Evolutionary conservation across 2,329 filamentous ascomycete genomes (phyloP), one percentile per base, ranked within the genome.

Genomic region (Verticillium alfalfae): DNA sequence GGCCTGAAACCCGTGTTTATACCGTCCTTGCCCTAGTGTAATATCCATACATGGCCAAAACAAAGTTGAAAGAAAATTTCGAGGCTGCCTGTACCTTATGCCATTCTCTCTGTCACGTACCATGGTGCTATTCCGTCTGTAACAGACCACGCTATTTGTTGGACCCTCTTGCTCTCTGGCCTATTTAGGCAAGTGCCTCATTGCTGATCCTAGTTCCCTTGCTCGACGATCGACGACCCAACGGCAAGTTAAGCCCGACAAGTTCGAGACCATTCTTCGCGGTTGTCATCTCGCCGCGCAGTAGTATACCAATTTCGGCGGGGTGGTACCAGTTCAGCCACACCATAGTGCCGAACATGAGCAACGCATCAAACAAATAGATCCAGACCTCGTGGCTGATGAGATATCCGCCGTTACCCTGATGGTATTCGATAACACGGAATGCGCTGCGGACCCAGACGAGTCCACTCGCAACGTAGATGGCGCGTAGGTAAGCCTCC

Each of bases 401-500:
- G 0, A 80, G 63, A n/a, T 73, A 78, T 0, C 78, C 78, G 0
- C 52, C 58, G 2, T 58, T 52, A 26, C 67, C 66, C 38, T 65
- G 45, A 5, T 67, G 45, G 45, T 67, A 68, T 59, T 69, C 67
- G 1, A 63, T 60, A 3, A 63, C 64, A 1, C 67, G 59, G 4
- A 68, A 22, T 52, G 67, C 55, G n/a, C 67, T 69, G 54, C 67
- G 58, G 12, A 65, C 31, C 26, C 81, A 72, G 63, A 88, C 81
- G 57, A 87, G 72, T 0, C 68, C 61, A 13, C 79, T 80, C 61
- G 79, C 82, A 34, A 73, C 67, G 67, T 87, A 87, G 1, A 88
- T 75, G 12, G 79, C 82, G 60, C 74, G 67, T 3, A 87, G 71
- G 2, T 75, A 69, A 49, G 66, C 71, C 57, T 68, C 66, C 56